These are phyloP conservation scores for Leishmania martiniquensis DNA, from an alignment of 208 protist species.

Conservation along the genomic window DNA sequence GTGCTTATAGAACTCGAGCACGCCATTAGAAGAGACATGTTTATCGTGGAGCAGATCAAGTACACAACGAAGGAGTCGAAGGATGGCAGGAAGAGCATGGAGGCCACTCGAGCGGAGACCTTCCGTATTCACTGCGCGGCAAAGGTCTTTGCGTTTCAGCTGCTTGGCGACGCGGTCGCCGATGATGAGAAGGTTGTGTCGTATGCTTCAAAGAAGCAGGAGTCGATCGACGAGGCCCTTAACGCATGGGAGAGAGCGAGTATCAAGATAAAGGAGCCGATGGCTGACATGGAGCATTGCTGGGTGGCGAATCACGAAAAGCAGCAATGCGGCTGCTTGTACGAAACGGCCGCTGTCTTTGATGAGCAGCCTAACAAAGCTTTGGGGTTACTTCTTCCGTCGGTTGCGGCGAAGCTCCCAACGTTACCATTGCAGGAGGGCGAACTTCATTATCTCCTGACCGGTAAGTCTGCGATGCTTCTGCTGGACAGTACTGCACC, in stretches of 20 bases:
- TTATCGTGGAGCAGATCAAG: conserved; percentile 69
- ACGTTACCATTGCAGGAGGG: conserved; percentile 48
- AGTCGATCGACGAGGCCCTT: conserved; percentile 63
- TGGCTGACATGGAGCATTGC: conserved; percentile 61
- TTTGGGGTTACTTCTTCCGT: conserved; percentile 38
- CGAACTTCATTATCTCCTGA: conserved; percentile 63
- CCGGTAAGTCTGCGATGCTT: conserved; percentile 42
- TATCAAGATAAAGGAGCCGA: conserved; percentile 57
- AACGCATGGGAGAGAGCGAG: conserved; percentile 60
- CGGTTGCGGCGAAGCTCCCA: conserved; percentile 47
- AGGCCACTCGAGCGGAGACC: conserved; percentile 60
- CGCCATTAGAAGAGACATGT: conserved; percentile 68
- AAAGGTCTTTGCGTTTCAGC: conserved; percentile 74
- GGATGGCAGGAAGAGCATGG: conserved; percentile 61
- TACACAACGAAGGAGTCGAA: conserved; percentile 76
- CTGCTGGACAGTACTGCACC: conserved; percentile 44
- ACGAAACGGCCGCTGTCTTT: conserved; percentile 46
- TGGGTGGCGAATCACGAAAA: conserved; percentile 62
- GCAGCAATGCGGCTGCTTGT: conserved; percentile 40
- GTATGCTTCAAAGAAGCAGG: conserved; percentile 51
- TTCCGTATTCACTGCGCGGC: conserved; percentile 66
- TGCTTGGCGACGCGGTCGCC: conserved; percentile 44
- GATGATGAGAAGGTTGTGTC: conserved; percentile 50
- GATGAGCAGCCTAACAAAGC: conserved; percentile 29
- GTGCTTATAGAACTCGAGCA: conserved; percentile 69